Evolutionary conservation across 768 basidiomycete species (phyloP).

Genomic region (Hericium rajendrae): DNA sequence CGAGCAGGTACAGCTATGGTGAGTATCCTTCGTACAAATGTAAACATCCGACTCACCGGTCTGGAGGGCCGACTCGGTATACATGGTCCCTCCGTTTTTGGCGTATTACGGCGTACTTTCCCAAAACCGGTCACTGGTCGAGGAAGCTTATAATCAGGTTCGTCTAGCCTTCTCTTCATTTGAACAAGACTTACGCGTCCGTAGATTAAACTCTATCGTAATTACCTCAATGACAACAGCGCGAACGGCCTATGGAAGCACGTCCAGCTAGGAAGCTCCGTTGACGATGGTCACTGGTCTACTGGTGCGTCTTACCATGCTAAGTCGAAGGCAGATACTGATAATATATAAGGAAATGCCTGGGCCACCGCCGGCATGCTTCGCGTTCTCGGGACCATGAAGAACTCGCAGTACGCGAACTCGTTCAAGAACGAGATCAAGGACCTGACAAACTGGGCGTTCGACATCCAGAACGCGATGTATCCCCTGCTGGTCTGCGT

Average conservation of each 20-base stretch:
- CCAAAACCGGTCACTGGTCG: slow-evolving; percentile 46
- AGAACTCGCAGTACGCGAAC: slow-evolving; percentile 45
- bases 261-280: slow-evolving; percentile 47
- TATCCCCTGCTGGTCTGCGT: slow-evolving; percentile 42
- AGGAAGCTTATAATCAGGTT: slow-evolving; percentile 56
- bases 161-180: not conserved
- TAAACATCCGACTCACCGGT: not conserved
- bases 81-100: slow-evolving; percentile 82
- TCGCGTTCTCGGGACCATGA: slow-evolving; percentile 69
- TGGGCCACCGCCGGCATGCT: slow-evolving; percentile 89
- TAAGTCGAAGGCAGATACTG: too few relatives aligned
- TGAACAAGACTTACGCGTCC: not conserved
- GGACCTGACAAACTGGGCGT: slow-evolving; percentile 55
- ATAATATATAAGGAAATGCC: slow-evolving; percentile 49
- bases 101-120: slow-evolving; percentile 72
- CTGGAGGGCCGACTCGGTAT: slow-evolving; percentile 67
- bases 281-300: slow-evolving; percentile 70
- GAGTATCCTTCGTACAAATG: slow-evolving; percentile 10
- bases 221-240: slow-evolving; percentile 43
- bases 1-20: slow-evolving; percentile 67
- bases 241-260: slow-evolving; percentile 68
- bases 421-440: slow-evolving; percentile 40
- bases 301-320: slow-evolving; percentile 39
- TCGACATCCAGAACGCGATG: slow-evolving; percentile 68
- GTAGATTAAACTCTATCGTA: slow-evolving; percentile 55